A percentile compares a stretch with the other conserved stretches of the same genome.
These are phyloP conservation scores for Plenodomus biglobosus DNA, from an alignment of 2,329 filamentous ascomycete species.

Conservation along the genomic window DNA sequence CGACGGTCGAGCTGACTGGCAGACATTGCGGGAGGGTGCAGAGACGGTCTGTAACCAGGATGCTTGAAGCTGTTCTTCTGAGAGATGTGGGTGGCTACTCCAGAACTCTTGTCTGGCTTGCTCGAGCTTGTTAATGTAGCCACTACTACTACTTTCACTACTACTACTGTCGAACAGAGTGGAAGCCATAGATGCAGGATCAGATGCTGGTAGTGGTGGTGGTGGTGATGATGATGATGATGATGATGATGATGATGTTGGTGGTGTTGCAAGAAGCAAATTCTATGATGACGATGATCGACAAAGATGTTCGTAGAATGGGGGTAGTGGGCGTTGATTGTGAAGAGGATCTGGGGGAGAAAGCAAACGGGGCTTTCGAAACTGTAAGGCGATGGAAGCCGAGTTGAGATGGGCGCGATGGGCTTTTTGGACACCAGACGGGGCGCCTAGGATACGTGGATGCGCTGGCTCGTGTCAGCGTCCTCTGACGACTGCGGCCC, in stretches of 20 bases:
- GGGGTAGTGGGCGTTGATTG: background rate
- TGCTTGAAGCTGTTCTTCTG: slow-evolving; percentile 39
- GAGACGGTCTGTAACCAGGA: slow-evolving; percentile 39
- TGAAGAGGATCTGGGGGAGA: slow-evolving; percentile 1
- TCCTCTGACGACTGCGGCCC: slow-evolving; percentile 31
- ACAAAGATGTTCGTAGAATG: slow-evolving; percentile 9
- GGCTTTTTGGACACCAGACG: slow-evolving; percentile 30
- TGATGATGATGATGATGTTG: slow-evolving; percentile 11
- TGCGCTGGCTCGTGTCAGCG: slow-evolving; percentile 40
- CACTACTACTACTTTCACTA: slow-evolving; percentile 19
- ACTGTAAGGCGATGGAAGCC: slow-evolving; percentile 30
- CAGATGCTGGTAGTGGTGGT: slow-evolving; percentile 6
- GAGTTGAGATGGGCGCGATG: slow-evolving; percentile 23
- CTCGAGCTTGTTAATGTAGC: slow-evolving; percentile 36
- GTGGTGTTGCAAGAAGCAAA: slow-evolving; percentile 17
- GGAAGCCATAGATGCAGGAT: slow-evolving; percentile 29
- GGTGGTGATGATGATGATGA: slow-evolving; percentile 18
- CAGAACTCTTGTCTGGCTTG: slow-evolving; percentile 43
- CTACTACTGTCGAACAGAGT: slow-evolving; percentile 24
- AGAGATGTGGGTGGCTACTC: slow-evolving; percentile 34
- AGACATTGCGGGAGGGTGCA: slow-evolving; percentile 17
- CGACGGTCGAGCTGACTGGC: slow-evolving; percentile 20
- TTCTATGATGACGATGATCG: slow-evolving; percentile 27
- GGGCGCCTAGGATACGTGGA: slow-evolving; percentile 18
- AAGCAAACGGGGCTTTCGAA: slow-evolving; percentile 15